Evolutionary conservation across 352 stramenopile species (phyloP).

Genomic region (Hyaloperonospora brassicae): DNA sequence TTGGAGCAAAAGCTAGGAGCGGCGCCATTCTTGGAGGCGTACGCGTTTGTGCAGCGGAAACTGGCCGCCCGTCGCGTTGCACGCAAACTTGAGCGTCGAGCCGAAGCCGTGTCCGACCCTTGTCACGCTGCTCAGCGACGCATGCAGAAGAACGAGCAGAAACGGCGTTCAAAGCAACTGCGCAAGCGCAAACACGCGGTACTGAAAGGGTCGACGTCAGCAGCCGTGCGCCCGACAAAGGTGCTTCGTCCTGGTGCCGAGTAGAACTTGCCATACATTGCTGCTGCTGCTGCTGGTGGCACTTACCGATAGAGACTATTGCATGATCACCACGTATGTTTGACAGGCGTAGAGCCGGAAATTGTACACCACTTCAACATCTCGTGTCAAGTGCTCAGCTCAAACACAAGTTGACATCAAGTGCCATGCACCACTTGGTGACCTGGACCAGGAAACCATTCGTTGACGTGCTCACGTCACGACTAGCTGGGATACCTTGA

Average conservation of each 20-base stretch:
- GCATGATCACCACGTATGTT: too few relatives aligned
- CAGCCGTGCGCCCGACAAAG: conserved; percentile 51
- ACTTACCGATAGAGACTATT: too few relatives aligned
- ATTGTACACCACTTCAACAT: too few relatives aligned
- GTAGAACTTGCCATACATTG: too few relatives aligned
- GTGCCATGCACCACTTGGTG: too few relatives aligned
- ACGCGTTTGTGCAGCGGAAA: conserved; percentile 82
- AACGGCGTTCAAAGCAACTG: conserved; percentile 72
- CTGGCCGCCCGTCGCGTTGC: conserved; percentile 58
- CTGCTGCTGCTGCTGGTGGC: too few relatives aligned
- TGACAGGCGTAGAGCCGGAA: too few relatives aligned
- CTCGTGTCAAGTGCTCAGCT: too few relatives aligned
- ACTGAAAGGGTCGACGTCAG: conserved; percentile 67
- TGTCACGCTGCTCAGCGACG: conserved; percentile 67
- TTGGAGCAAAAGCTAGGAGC: conserved; percentile 73
- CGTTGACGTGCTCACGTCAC: too few relatives aligned
- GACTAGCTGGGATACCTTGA: too few relatives aligned
- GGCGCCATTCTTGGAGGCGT: conserved; percentile 65
- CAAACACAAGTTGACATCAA: too few relatives aligned
- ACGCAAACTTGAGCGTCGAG: conserved; percentile 72
- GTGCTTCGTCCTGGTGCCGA: conserved; percentile 52
- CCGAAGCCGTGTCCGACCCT: conserved; percentile 68
- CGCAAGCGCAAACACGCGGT: conserved; percentile 86
- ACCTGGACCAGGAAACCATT: too few relatives aligned
- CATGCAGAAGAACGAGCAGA: conserved; percentile 82